phyloP scores from a whole-genome alignment of 495 filamentous ascomycete species.

The Pyrenula massariospora region DNA sequence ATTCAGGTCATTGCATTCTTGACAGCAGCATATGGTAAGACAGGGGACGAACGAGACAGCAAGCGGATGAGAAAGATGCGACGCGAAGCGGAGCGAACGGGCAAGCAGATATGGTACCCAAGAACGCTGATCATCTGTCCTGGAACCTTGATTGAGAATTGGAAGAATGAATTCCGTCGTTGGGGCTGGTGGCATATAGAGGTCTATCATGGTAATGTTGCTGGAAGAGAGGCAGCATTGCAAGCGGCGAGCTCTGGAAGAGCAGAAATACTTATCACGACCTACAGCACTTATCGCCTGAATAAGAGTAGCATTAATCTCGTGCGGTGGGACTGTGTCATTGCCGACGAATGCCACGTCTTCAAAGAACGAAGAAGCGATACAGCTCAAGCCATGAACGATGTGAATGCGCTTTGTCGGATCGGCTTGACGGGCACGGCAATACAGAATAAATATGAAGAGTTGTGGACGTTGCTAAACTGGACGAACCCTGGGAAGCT shows the following conservation, averaged over 20 bases:
- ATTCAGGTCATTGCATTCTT: constrained; percentile 95
- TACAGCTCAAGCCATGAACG: constrained; percentile 78
- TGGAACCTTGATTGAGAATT: constrained; percentile 78
- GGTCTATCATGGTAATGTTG: constrained; percentile 56
- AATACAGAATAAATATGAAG: constrained; percentile 96
- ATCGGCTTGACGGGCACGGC: constrained; percentile 94
- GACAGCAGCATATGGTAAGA: constrained; percentile 89
- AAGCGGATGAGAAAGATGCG: constrained; percentile 91
- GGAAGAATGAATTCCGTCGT: constrained; percentile 69
- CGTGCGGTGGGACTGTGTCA: constrained; percentile 89
- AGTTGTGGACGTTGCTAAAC: constrained; percentile 92
- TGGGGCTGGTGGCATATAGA: constrained; percentile 97
- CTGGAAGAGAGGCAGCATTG: constrained; percentile 59
- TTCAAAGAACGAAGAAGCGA: constrained; percentile 72
- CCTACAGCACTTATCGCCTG: constrained; percentile 76
- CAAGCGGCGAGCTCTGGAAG: constrained; percentile 63
- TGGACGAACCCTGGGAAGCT: constrained; percentile 91
- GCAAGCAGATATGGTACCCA: constrained; percentile 64
- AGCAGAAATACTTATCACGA: constrained; percentile 85
- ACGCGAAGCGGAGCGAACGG: constrained; percentile 22
- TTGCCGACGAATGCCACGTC: constrained; percentile 92
- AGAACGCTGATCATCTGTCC: constrained; percentile 79
- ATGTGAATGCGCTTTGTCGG: constrained; percentile 82
- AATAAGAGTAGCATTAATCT: constrained; percentile 67
- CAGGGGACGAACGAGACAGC: constrained; percentile 74